phyloP scores from a whole-genome alignment of 2,329 filamentous ascomycete genomes.

The Aureobasidium sp. region DNA sequence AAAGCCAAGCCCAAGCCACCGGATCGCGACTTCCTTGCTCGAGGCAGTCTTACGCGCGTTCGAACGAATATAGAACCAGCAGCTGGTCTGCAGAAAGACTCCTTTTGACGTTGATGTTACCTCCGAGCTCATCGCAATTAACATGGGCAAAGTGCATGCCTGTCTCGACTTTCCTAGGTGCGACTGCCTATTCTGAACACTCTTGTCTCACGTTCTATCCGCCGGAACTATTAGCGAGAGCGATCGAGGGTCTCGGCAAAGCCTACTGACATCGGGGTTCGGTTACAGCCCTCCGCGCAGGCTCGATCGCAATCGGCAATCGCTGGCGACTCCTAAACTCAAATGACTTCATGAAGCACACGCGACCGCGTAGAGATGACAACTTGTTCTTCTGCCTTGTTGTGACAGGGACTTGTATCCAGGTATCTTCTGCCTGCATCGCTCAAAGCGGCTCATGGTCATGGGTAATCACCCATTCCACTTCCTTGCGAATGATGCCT shows the following conservation, averaged over 20 bases:
- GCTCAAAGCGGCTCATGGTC: background rate
- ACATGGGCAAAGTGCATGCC: no score
- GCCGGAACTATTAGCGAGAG: background rate
- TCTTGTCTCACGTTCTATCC: background rate
- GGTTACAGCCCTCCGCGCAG: background rate
- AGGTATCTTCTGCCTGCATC: background rate
- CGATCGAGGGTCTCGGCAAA: background rate
- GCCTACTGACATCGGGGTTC: background rate
- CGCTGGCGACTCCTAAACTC: background rate
- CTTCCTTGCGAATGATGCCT: slow-evolving; percentile 9
- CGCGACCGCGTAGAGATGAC: background rate
- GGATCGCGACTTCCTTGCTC: background rate
- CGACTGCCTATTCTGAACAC: background rate
- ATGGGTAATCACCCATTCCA: slow-evolving; percentile 6
- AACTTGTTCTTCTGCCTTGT: background rate
- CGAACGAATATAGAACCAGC: no score
- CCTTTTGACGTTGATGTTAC: background rate
- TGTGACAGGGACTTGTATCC: background rate
- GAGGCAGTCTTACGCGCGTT: background rate
- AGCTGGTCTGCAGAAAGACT: no score
- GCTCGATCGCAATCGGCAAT: background rate
- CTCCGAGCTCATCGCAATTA: background rate
- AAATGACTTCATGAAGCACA: slow-evolving; percentile 1
- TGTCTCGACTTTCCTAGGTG: background rate
- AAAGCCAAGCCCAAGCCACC: slow-evolving; percentile 1